Conservation (phyloP, 1,284 basidiomycete species). For the Grifola frondosa region DNA sequence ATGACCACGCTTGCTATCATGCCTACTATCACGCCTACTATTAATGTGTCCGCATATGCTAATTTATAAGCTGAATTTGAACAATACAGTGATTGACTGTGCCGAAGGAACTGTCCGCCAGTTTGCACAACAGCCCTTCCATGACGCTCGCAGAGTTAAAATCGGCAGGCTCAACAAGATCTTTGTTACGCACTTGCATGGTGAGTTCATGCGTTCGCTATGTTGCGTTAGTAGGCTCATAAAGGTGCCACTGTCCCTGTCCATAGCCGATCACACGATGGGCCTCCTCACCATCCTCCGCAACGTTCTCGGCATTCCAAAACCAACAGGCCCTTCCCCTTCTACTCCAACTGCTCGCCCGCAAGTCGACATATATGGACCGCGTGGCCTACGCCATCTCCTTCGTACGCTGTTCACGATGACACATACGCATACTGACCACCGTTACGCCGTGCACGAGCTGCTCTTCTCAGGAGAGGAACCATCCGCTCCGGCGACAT, state of each 20-base stretch:
- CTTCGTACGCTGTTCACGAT: constrained; percentile 72
- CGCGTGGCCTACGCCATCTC: constrained; percentile 78
- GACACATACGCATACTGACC: constrained; percentile 64
- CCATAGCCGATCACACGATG: constrained; percentile 76
- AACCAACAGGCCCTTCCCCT: constrained; percentile 21
- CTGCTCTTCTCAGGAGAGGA: constrained; percentile 60
- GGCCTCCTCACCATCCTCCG: constrained; percentile 77
- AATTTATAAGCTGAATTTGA: too few relatives aligned
- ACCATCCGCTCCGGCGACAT: constrained; percentile 42
- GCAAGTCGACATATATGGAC: constrained; percentile 81
- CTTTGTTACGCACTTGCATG: constrained; percentile 91
- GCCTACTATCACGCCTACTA: background rate
- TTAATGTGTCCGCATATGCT: too few relatives aligned
- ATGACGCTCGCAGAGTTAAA: constrained; percentile 38
- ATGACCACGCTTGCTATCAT: background rate
- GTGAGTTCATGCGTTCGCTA: too few relatives aligned
- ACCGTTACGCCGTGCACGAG: constrained; percentile 82
- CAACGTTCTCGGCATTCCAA: constrained; percentile 52
- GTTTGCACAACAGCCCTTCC: constrained; percentile 40
- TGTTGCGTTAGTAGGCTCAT: too few relatives aligned
- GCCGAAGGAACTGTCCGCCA: constrained; percentile 80
- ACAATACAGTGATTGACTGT: constrained; percentile 80
- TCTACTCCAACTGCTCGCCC: constrained; percentile 10
- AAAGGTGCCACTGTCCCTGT: background rate
- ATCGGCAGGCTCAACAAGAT: constrained; percentile 65